Evolutionary conservation across 768 basidiomycete species (phyloP), one percentile per base, ranked within the genome.

Genomic region (Serendipita sp.): DNA sequence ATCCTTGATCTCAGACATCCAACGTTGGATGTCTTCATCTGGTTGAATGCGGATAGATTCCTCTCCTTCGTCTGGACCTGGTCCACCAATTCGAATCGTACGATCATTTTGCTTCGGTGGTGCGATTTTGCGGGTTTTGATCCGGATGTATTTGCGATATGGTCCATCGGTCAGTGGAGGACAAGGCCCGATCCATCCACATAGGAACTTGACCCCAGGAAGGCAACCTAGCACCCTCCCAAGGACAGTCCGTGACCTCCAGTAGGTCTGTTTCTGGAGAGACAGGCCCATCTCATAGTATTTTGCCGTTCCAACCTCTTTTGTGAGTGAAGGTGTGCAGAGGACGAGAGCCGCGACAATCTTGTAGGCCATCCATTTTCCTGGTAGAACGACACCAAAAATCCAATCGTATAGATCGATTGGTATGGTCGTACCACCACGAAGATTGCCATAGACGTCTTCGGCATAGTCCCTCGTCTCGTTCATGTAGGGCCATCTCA

Each of bases 401-500:
- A 62, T 16, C 62, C 62, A 62, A 40, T 62, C 62, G 15, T 43
- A 34, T 11, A 62, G 29, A 34, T 62, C n/a, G 15, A 27, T 36
- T 16, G 16, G n/a, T 16, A 62, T 43, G 15, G 44, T 62, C 11
- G 10, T 34, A 1, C 62, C 62, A 34, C 62, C 62, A 15, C 44
- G 16, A 34, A 62, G 13, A 1, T 62, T 34, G 16, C 23, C 44
- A 29, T 62, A 62, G 16, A 62, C 62, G 29, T 50, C 62, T 29
- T 62, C 62, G 16, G 62, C 62, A 34, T 62, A 62, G 44, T 62
- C 36, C 1, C 62, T 18, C 27, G 34, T 16, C 44, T 62, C 62
- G 62, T 62, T 62, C n/a, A 62, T 62, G 44, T 45, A 62, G 10
- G 62, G 62, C 62, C 62, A 62, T 40, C 27, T 33, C 11, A 62